Evolutionary conservation across 1,139 yeast species (phyloP).

Genomic region (Pneumocystis canis): DNA sequence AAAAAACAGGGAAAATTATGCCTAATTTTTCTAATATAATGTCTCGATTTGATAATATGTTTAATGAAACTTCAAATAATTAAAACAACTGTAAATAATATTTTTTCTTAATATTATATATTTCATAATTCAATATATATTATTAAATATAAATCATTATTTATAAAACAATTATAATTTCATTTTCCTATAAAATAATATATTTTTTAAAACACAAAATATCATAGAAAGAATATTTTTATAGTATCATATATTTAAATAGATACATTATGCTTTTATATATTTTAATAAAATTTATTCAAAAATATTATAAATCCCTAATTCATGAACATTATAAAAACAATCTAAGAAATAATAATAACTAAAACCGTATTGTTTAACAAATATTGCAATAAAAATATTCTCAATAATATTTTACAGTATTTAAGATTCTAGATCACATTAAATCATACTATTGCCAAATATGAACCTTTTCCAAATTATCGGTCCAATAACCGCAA

Average conservation of each 20-base stretch:
- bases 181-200: not conserved
- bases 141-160: not conserved
- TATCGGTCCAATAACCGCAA: not conserved
- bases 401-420: not conserved
- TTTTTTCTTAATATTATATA: not conserved
- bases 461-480: not conserved
- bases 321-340: not conserved
- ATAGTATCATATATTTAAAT: too few species aligned
- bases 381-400: not conserved
- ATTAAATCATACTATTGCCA: not conserved
- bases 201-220: not conserved
- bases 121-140: not conserved
- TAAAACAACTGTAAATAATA: not conserved
- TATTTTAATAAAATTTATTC: too few species aligned
- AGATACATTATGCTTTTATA: not conserved
- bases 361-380: not conserved
- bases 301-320: not conserved
- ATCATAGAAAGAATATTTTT: not conserved
- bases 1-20: slow-evolving; percentile 26
- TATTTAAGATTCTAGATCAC: not conserved
- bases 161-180: not conserved
- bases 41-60: slow-evolving; percentile 16
- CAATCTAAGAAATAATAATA: too few species aligned
- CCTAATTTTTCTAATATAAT: slow-evolving; percentile 38
- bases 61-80: not conserved